Conservation (phyloP, 2,329 filamentous ascomycete genomes). For the Cordyceps tenuipes region DNA sequence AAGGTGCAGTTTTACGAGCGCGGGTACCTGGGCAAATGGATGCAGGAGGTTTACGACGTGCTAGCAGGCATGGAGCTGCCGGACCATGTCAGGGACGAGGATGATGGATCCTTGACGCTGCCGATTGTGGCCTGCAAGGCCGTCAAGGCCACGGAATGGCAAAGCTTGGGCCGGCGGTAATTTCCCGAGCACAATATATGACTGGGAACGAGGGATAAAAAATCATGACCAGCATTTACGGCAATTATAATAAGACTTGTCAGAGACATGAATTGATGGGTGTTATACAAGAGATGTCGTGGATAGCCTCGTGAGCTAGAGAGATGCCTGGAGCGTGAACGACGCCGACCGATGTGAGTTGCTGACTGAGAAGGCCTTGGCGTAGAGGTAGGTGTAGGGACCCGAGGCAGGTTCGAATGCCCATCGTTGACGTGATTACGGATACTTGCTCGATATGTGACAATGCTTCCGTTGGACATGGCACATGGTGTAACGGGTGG, state of each 20-base stretch:
- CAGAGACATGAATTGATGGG: not conserved
- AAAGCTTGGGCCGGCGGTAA: too few relatives aligned
- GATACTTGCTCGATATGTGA: not conserved
- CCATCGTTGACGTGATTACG: too few relatives aligned
- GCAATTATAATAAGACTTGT: too few relatives aligned
- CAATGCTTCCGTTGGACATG: not conserved
- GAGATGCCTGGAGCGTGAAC: not conserved
- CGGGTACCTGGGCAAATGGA: constrained; percentile 15
- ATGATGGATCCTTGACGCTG: not conserved
- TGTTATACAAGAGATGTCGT: not conserved
- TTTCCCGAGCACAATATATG: too few relatives aligned
- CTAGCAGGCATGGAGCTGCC: constrained; percentile 6
- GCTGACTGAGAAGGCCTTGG: not conserved
- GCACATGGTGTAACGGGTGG: too few relatives aligned
- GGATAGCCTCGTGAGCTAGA: not conserved
- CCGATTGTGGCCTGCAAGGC: not conserved
- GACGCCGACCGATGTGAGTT: not conserved
- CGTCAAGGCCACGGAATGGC: not conserved
- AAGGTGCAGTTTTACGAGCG: constrained; percentile 10
- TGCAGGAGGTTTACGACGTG: constrained; percentile 13
- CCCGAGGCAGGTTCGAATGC: not conserved
- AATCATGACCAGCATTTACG: too few relatives aligned
- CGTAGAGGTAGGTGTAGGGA: too few relatives aligned
- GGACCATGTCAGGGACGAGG: constrained; percentile 6
- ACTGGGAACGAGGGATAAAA: too few relatives aligned